Base-by-base conservation (phyloP, 2,329 filamentous ascomycete genomes). In the Onygena corvina region DNA sequence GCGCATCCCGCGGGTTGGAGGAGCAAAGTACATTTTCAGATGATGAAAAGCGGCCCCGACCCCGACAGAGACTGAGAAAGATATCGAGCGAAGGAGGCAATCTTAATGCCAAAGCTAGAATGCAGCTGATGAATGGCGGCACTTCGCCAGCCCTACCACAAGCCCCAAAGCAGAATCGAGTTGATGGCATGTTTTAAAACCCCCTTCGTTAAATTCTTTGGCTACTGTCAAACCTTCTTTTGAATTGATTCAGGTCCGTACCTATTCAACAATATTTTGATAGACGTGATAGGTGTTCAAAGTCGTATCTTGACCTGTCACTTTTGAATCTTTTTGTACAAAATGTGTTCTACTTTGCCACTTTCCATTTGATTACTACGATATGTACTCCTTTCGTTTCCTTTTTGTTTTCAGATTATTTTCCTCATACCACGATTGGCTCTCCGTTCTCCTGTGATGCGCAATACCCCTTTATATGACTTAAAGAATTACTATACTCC, bases 71-170 rank as follows among this genome's bases (percentile, higher is more conserved):
- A 49, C 56, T 75, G 16, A 66, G 72, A 49, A 75, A 76, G 58
- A 67, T 65, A 9, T 70, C 70, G 4, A 75, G 72, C 53, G 73
- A 75, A 54, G 71, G 72, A 20, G 71, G 67, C 16, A 71, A 67
- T 47, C 59, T 76, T 50, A 67, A 72, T 47, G 64, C 63, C 4
- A 66, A 64, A 42, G 67, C 71, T n/a, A 61, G 68, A 23, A 67
- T 70, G 50, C 67, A 69, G 48, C 58, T 62, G 12, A 59, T 66
- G 52, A 54, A 59, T 45, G 57, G 57, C 3, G 56, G 56, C 42
- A 57, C 56, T 38, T 27, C 49, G 29, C 61, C 64, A 1, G 59
- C 62, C 11, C 50, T 65, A n/a, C 61, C 64, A n/a, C 54, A 61
- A 58, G 62, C 36, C 46, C 35, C 51, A 46, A 47, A 30, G 23